A percentile compares a stretch with the other conserved stretches of the same genome.
phyloP scores from a whole-genome alignment of 805 yeast genomes.

The Candida peoriensis region DNA sequence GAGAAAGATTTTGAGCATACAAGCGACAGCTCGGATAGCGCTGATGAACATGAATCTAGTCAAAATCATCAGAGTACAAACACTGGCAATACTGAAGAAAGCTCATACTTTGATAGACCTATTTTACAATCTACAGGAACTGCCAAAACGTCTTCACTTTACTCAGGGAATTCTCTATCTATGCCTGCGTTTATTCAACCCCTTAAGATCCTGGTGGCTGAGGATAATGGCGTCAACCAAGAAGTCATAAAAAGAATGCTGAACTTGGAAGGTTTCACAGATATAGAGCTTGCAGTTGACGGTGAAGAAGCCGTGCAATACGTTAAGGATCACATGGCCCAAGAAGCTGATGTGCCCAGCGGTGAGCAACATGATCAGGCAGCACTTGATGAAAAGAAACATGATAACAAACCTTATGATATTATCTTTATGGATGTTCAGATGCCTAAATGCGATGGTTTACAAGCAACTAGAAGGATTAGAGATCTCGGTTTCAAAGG shows the following conservation, averaged over 20 bases:
- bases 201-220: constrained; percentile 76
- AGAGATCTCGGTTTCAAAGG: constrained; percentile 56
- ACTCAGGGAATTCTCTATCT: constrained; percentile 4
- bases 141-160: constrained; percentile 26
- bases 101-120: constrained; percentile 24
- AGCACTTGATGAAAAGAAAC: constrained; percentile 18
- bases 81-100: not conserved
- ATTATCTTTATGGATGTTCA: constrained; percentile 95
- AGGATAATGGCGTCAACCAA: constrained; percentile 90
- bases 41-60: too few relatives aligned
- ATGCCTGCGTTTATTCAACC: constrained; percentile 11
- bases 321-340: constrained; percentile 33
- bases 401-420: constrained; percentile 44
- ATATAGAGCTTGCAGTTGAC: constrained; percentile 77
- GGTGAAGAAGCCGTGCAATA: constrained; percentile 83
- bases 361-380: too few relatives aligned
- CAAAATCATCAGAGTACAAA: too few relatives aligned
- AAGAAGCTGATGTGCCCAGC: not conserved
- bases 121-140: constrained; percentile 36
- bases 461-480: constrained; percentile 73
- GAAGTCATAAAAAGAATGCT: constrained; percentile 91
- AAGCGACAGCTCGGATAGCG: not conserved
- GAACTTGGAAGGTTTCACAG: constrained; percentile 69
- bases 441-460: constrained; percentile 92
- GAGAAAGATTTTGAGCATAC: not conserved